These are phyloP conservation scores for Sugiyamaella neomexicana DNA, from an alignment of 1,139 yeast species.

Conservation along the genomic window DNA sequence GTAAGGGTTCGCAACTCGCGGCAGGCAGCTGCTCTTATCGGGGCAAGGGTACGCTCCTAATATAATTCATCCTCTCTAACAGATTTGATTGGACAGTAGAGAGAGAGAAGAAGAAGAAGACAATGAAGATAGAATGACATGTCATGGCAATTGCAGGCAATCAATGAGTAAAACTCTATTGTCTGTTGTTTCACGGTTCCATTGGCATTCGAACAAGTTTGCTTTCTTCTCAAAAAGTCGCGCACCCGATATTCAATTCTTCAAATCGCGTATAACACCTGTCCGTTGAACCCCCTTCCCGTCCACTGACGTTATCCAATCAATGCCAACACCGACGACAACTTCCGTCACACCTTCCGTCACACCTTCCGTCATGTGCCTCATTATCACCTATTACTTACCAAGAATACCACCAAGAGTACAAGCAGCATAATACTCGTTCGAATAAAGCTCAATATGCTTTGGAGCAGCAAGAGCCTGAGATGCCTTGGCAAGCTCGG, in stretches of 20 bases:
- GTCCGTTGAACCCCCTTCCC: too few species aligned
- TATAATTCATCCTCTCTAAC: background rate
- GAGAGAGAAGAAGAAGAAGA: background rate
- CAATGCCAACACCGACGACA: too few species aligned
- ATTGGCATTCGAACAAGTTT: too few species aligned
- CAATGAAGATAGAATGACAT: background rate
- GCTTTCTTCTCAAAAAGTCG: too few species aligned
- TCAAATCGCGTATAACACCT: too few species aligned
- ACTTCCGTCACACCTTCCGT: background rate
- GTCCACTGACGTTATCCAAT: too few species aligned
- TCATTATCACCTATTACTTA: too few species aligned
- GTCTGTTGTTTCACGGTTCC: too few species aligned
- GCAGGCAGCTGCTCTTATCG: background rate
- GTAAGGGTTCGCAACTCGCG: conserved; percentile 1
- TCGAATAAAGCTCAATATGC: conserved; percentile 56
- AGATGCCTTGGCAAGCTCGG: conserved; percentile 39
- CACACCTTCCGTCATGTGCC: background rate
- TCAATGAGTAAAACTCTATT: too few species aligned
- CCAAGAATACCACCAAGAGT: conserved; percentile 77
- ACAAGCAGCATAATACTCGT: conserved; percentile 79
- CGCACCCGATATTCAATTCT: too few species aligned
- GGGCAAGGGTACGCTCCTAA: background rate
- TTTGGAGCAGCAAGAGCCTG: conserved; percentile 36
- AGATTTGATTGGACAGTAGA: conserved; percentile 1
- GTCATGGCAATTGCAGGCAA: too few species aligned